Percentiles rank a stretch among this genome's conserved stretches.
Evolutionary conservation across 768 basidiomycete species (phyloP).

Genomic region (Boletus vinaceobasis): DNA sequence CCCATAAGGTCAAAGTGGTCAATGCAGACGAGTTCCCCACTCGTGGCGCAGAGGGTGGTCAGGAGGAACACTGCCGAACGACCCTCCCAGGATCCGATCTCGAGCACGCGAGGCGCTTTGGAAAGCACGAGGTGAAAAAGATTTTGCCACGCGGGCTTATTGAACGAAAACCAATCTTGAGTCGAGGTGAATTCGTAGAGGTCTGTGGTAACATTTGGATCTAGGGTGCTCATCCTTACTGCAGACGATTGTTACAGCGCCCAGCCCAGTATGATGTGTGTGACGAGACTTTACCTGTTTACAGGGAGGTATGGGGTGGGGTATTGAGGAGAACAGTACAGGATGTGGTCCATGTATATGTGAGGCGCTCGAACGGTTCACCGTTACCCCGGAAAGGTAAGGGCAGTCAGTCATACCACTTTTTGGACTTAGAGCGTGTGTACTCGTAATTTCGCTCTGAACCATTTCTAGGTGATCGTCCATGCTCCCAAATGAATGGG

Average conservation of each 20-base stretch:
- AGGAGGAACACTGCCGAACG: constrained; percentile 56
- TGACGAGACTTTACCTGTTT: not conserved
- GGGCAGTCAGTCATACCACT: not conserved
- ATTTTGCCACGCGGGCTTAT: constrained; percentile 41
- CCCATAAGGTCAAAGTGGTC: constrained; percentile 57
- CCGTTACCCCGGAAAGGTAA: not conserved
- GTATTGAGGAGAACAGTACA: not conserved
- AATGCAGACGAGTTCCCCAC: constrained; percentile 50
- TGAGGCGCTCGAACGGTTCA: constrained; percentile 5
- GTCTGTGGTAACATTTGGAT: constrained; percentile 2
- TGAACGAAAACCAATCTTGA: constrained; percentile 56
- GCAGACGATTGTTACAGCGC: not conserved
- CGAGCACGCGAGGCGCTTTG: constrained; percentile 44
- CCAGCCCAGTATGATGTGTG: not conserved
- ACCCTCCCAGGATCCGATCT: constrained; percentile 65
- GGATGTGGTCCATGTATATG: constrained; percentile 12
- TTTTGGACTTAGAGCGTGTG: no score
- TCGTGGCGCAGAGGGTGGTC: constrained; percentile 41
- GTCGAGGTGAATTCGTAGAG: constrained; percentile 44
- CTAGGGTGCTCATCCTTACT: constrained; percentile 13
- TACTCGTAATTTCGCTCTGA: no score
- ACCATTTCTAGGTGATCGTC: no score
- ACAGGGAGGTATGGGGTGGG: not conserved
- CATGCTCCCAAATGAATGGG: no score
- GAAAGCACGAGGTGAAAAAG: constrained; percentile 40